Evolutionary conservation across 176 grass and related monocot species (phyloP), one percentile per base, ranked within the genome.

Genomic region (Aegilops longissima): DNA sequence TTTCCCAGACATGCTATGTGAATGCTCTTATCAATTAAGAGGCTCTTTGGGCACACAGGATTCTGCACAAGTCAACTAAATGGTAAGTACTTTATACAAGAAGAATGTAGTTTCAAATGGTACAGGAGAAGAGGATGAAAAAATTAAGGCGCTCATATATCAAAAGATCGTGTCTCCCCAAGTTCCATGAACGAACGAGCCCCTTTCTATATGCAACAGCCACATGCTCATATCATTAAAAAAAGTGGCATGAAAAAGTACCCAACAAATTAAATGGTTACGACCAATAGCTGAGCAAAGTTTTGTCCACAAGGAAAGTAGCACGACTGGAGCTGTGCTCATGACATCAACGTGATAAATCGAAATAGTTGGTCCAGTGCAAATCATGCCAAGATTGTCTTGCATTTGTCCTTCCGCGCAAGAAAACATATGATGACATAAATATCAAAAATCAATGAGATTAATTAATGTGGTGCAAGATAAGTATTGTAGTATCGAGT

Each of bases 311-410:
- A 11, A 44, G 40, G 9, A 79, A 78, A 86, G 40, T 44, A 44
- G 10, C 40, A 44, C 12, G 40, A 44, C 40, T 44, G 39, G 39
- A 40, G 39, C 8, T 9, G 9, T 44, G 40, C 40, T 44, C 9
- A 44, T 44, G 40, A 44, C 40, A 44, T 44, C 40, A 44, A 44
- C 9, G 10, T 10, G 40, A 44, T 44, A 44, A 44, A 44, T 44
- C 40, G 11, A 44, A 44, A 44, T 11, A 44, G 40, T 11, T 44
- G 40, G 2, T 44, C 40, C 39, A 2, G 74, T 98, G 93, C 70
- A 98, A 82, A 85, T 98, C 96, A 86, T 98, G 96, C 92, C 96
- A 98, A 69, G 96, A 92, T 89, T 96, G 93, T 80, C 96, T 92
- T 7, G 96, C 40, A 11, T 44, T 44, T 11, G 96, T 67, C 96